phyloP scores from a whole-genome alignment of 2,329 filamentous ascomycete species.

The Dothideomycetes sp. region DNA sequence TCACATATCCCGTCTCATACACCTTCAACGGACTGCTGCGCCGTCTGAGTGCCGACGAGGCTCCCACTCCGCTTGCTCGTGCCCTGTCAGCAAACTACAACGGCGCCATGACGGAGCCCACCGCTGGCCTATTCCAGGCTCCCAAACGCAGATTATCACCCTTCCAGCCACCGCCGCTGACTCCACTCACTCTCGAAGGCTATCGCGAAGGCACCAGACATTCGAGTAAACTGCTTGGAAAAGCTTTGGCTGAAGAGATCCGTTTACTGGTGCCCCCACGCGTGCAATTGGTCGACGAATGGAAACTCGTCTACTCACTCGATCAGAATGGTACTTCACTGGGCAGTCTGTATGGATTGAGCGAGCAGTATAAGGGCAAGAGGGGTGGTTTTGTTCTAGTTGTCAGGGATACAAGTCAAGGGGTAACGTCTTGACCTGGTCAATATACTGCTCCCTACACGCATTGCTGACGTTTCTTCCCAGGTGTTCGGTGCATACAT shows the following conservation, averaged over 20 bases:
- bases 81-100: slow-evolving; percentile 32
- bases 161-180: slow-evolving; percentile 80
- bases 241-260: slow-evolving; percentile 81
- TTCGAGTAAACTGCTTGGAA: slow-evolving; percentile 58
- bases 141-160: slow-evolving; percentile 59
- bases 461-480: slow-evolving; percentile 10
- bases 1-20: slow-evolving; percentile 42
- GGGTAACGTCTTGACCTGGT: slow-evolving; percentile 43
- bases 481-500: slow-evolving; percentile 84
- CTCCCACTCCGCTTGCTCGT: slow-evolving; percentile 27
- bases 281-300: slow-evolving; percentile 77
- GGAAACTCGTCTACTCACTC: slow-evolving; percentile 79
- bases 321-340: slow-evolving; percentile 87
- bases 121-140: slow-evolving; percentile 49
- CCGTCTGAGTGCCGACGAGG: slow-evolving; percentile 38
- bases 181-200: slow-evolving; percentile 63
- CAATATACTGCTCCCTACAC: background rate
- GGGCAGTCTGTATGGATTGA: slow-evolving; percentile 74
- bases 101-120: slow-evolving; percentile 27
- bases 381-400: slow-evolving; percentile 85
- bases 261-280: slow-evolving; percentile 78
- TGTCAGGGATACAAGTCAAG: slow-evolving; percentile 65
- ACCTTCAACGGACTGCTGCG: slow-evolving; percentile 39
- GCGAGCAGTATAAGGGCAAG: slow-evolving; percentile 55
- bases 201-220: slow-evolving; percentile 52